Base-by-base conservation (phyloP, 345 rosid species). In the Conringia planisiliqua region DNA sequence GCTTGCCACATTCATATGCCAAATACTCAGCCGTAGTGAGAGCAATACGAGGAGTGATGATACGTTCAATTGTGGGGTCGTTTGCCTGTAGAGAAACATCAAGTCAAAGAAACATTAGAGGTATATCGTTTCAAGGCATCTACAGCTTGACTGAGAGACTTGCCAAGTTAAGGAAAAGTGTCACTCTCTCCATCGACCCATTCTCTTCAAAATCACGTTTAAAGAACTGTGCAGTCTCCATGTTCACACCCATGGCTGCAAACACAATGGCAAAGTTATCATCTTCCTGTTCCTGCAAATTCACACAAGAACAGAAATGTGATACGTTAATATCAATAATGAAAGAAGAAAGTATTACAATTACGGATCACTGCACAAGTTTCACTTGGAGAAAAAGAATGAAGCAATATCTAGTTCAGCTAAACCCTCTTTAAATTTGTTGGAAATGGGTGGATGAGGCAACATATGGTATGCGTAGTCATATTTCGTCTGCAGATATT, bases 1-100 rank as follows among this genome's bases (percentile, higher is more conserved):
- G 96, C 84, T 94, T 94, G 82, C 97, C 97, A 70, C 96, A 89
- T 73, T 91, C 98, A 84, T 94, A 94, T 7, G 98, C 98, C 83
- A 94, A 74, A 78, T 91, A 94, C 65, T 94, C 98, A 22, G 98
- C 97, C 18, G 98, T 91, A 18, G 97, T 91, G 46, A 94, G 95
- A 43, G 97, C 97, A 70, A 94, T 91, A 30, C 96, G 94, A 74
- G 98, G 98, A 55, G 98, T 91, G 75, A 94, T 94, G 33, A 91
- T 94, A 48, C 98, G 89, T 76, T 94, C 97, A 62, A 89, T 94
- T 56, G 97, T 94, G 13, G 97, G 98, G 77, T 91, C 98, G 10
- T 55, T 55, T 55, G 60, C 60, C 61, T 50, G 60, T 42, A 42
- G 47, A 42, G 47, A 42, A 13, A 42, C 17, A 42, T 13, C 17